A percentile compares a stretch with the other conserved stretches of the same genome.
Evolutionary conservation across 257 asterid genomes (phyloP).

Genomic region (Salvia splendens): DNA sequence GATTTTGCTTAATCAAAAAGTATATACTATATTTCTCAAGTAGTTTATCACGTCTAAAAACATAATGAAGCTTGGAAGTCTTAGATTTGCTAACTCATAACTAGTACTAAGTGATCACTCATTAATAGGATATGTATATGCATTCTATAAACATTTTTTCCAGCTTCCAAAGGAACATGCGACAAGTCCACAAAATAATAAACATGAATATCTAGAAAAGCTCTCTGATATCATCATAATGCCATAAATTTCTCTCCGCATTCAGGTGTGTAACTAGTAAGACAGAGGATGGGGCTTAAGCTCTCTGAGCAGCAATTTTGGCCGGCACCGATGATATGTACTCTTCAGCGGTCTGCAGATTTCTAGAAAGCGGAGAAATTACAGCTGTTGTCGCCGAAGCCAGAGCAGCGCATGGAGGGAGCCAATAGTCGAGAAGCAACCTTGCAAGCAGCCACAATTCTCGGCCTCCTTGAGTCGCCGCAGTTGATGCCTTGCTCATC

Average conservation of each 20-base stretch:
- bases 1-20: conserved; percentile 13
- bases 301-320: conserved; percentile 61
- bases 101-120: not conserved
- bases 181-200: not conserved
- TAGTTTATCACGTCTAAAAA: conserved; percentile 22
- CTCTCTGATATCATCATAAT: conserved; percentile 4
- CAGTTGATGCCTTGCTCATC: conserved; percentile 44
- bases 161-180: not conserved
- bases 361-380: conserved; percentile 37
- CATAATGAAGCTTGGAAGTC: conserved; percentile 25
- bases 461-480: conserved; percentile 38
- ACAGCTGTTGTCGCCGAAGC: conserved; percentile 25
- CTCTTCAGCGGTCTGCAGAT: conserved; percentile 42
- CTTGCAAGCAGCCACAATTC: conserved; percentile 47
- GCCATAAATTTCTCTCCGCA: conserved; percentile 1
- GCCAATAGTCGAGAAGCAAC: not conserved
- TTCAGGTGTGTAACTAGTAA: too few species aligned
- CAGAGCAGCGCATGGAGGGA: conserved; percentile 31
- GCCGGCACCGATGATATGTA: conserved; percentile 68
- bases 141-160: not conserved
- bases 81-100: not conserved
- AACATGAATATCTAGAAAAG: conserved; percentile 20
- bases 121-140: not conserved
- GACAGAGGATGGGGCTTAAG: too few species aligned
- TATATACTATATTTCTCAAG: not conserved